These are phyloP conservation scores for Beauveria sp. DNA, from an alignment of 2,329 filamentous ascomycete genomes.

Conservation along the genomic window DNA sequence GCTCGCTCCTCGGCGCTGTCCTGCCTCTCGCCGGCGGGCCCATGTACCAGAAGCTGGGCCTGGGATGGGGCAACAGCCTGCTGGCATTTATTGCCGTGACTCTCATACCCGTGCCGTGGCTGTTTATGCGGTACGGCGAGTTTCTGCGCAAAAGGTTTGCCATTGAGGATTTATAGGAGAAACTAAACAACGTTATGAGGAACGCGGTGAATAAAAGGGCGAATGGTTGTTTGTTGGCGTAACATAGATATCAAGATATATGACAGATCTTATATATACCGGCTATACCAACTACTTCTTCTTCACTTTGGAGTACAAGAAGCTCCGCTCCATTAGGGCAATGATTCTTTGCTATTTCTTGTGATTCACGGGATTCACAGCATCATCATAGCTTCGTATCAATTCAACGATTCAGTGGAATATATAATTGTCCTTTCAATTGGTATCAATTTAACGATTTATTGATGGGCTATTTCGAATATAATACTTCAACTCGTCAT, in stretches of 20 bases:
- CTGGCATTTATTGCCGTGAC: constrained; percentile 38
- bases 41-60: constrained; percentile 35
- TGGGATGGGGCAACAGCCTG: constrained; percentile 42
- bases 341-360: no score
- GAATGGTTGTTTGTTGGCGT: no score
- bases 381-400: not conserved
- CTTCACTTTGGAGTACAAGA: no score
- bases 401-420: not conserved
- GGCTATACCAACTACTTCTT: no score
- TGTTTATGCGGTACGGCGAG: constrained; percentile 40
- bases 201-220: no score
- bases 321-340: no score
- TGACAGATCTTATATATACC: no score
- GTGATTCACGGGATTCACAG: not conserved
- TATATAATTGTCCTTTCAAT: no score
- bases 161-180: constrained; percentile 26
- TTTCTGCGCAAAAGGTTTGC: constrained; percentile 30
- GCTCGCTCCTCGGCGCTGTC: constrained; percentile 54
- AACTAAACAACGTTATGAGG: not conserved
- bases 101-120: constrained; percentile 36
- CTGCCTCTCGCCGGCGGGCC: constrained; percentile 53
- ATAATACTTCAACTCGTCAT: not conserved
- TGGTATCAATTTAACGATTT: not conserved
- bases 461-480: constrained; percentile 3
- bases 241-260: no score